These are phyloP conservation scores for Candida caryicola DNA, from an alignment of 805 yeast species.

Conservation along the genomic window DNA sequence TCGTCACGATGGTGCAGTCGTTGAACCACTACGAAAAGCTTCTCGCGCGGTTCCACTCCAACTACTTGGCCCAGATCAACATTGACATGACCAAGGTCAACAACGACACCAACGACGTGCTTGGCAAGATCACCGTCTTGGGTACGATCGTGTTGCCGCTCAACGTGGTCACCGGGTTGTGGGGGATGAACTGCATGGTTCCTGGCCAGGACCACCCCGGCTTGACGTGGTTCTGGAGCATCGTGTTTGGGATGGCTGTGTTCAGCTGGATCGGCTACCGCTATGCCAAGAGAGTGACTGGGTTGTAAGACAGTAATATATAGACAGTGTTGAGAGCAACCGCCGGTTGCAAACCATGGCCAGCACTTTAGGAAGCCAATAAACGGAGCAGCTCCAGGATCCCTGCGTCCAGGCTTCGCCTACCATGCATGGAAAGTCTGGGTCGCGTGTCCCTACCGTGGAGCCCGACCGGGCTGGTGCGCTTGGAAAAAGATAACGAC, in stretches of 20 bases:
- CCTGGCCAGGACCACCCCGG: constrained; percentile 74
- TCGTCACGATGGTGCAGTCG: constrained; percentile 94
- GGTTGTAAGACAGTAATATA: no score
- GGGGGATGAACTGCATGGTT: constrained; percentile 98
- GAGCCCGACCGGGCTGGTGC: no score
- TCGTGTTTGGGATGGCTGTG: constrained; percentile 31
- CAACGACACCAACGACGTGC: constrained; percentile 94
- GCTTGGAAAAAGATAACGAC: no score
- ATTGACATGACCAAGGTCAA: constrained; percentile 97
- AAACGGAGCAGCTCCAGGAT: no score
- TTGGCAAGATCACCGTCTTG: constrained; percentile 86
- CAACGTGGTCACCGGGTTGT: constrained; percentile 91
- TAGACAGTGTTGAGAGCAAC: no score
- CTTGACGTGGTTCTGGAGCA: constrained; percentile 41
- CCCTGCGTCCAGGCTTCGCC: no score
- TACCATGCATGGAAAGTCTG: no score
- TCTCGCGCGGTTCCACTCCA: constrained; percentile 91
- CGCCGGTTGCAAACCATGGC: no score
- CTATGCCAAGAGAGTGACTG: constrained; percentile 40
- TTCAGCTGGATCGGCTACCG: constrained; percentile 39
- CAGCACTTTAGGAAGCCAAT: no score
- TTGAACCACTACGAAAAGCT: constrained; percentile 92
- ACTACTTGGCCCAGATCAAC: constrained; percentile 93
- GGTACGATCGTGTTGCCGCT: constrained; percentile 95
- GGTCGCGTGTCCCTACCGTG: no score